A percentile compares a stretch with the other conserved stretches of the same genome.
Conservation (phyloP, 2,329 filamentous ascomycete genomes). For the Leptographium radiaticola region DNA sequence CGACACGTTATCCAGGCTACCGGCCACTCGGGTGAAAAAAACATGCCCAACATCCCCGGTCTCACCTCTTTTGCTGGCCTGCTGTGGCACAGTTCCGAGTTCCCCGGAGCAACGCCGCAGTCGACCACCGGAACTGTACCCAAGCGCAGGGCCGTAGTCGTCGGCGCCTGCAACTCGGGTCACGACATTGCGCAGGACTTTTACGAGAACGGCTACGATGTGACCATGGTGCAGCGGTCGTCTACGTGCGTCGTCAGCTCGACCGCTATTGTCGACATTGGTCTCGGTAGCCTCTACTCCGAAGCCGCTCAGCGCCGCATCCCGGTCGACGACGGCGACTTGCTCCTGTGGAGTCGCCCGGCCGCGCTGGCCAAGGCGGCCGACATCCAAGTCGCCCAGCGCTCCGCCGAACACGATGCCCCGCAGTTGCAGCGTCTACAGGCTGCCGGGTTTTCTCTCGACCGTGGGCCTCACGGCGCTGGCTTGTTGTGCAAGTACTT, state of each 20-base stretch:
- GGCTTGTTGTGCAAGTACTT: constrained; percentile 47
- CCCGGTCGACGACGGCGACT: constrained; percentile 43
- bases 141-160: constrained; percentile 39
- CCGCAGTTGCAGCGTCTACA: constrained; percentile 33
- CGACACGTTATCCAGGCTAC: constrained; percentile 55
- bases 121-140: constrained; percentile 12
- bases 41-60: constrained; percentile 43
- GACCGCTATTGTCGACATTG: constrained; percentile 27
- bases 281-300: constrained; percentile 27
- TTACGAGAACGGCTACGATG: constrained; percentile 42
- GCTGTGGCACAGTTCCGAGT: constrained; percentile 42
- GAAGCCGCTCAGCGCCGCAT: constrained; percentile 22
- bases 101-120: constrained; percentile 25
- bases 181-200: constrained; percentile 47
- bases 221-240: constrained; percentile 48
- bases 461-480: constrained; percentile 38
- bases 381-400: constrained; percentile 28
- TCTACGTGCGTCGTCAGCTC: constrained; percentile 42
- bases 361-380: constrained; percentile 36
- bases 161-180: constrained; percentile 46
- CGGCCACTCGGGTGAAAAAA: constrained; percentile 54
- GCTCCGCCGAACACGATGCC: constrained; percentile 22
- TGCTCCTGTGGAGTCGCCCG: constrained; percentile 36
- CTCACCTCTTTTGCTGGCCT: constrained; percentile 37
- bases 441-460: constrained; percentile 43